phyloP scores from a whole-genome alignment of 495 filamentous ascomycete species.

The Durotheca rogersii region DNA sequence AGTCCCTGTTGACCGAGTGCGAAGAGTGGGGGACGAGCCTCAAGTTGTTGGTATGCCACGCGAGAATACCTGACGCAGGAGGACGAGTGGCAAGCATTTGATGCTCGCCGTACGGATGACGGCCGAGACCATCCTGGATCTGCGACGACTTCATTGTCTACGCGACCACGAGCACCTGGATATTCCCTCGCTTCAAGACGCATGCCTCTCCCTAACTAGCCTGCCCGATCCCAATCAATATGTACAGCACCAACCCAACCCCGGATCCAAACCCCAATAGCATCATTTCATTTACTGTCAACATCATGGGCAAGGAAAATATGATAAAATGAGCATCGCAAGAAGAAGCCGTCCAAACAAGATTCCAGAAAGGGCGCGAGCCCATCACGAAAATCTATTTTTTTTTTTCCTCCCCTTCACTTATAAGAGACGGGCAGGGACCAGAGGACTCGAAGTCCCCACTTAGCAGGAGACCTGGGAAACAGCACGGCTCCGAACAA shows the following conservation, averaged over 20 bases:
- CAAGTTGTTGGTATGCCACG: slow-evolving; percentile 86
- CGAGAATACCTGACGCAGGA: slow-evolving; percentile 52
- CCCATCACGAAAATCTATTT: slow-evolving; percentile 26
- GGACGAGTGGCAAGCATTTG: slow-evolving; percentile 48
- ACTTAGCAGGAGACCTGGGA: slow-evolving; percentile 24
- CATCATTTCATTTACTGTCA: slow-evolving; percentile 8
- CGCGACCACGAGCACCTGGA: neutral
- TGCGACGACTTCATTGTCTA: neutral
- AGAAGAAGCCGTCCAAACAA: slow-evolving; percentile 28
- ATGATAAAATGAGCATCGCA: slow-evolving; percentile 15
- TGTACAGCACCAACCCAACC: slow-evolving; percentile 12
- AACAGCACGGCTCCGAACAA: slow-evolving; percentile 24
- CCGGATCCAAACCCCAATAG: neutral
- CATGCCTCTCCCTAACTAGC: neutral
- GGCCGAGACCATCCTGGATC: neutral
- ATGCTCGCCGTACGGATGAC: slow-evolving; percentile 6
- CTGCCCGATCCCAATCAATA: neutral
- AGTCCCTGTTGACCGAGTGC: slow-evolving; percentile 75
- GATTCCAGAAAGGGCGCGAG: slow-evolving; percentile 34
- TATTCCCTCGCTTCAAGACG: neutral
- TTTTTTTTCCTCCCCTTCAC: no score
- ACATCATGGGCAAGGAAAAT: slow-evolving; percentile 3
- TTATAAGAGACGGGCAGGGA: slow-evolving; percentile 25
- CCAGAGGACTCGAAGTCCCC: slow-evolving; percentile 22
- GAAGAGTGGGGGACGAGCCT: slow-evolving; percentile 83